phyloP scores from a whole-genome alignment of 1,284 basidiomycete genomes.

The Fomitiporia mediterranea region DNA sequence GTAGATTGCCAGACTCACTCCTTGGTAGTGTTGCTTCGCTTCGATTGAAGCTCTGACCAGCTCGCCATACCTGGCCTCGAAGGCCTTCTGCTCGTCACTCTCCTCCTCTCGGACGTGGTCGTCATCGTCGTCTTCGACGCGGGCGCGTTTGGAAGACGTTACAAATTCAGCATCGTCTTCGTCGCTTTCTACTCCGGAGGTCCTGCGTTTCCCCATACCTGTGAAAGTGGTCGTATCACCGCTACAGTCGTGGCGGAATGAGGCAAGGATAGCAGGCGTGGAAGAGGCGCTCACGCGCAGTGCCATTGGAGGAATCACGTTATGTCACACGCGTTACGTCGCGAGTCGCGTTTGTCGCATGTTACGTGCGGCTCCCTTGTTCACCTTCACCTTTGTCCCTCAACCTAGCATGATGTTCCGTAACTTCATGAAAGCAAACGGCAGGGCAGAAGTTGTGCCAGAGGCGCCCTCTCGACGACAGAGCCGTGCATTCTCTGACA shows the following conservation, averaged over 20 bases:
- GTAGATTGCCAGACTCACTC: slow-evolving; percentile 38
- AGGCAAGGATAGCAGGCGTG: not conserved
- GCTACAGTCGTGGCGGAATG: not conserved
- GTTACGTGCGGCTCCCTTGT: slow-evolving; percentile 3
- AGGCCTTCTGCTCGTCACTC: slow-evolving; percentile 50
- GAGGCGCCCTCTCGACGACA: slow-evolving; percentile 8
- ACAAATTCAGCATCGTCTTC: slow-evolving; percentile 10
- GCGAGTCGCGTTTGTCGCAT: slow-evolving; percentile 1
- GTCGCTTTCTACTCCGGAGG: not conserved
- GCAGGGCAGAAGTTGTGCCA: not conserved
- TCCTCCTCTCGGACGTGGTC: slow-evolving; percentile 34
- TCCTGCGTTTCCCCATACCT: slow-evolving; percentile 22
- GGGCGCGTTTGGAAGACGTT: slow-evolving; percentile 22
- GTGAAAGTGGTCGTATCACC: not conserved
- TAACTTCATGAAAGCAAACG: not conserved
- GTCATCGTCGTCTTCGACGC: slow-evolving; percentile 27
- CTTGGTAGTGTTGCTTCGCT: slow-evolving; percentile 47
- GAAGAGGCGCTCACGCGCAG: not conserved
- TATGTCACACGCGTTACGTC: slow-evolving; percentile 9
- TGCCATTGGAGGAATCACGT: not conserved
- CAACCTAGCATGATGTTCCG: slow-evolving; percentile 1
- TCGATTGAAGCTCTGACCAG: slow-evolving; percentile 51
- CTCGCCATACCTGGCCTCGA: slow-evolving; percentile 56
- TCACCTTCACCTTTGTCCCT: slow-evolving; percentile 8
- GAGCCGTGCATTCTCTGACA: slow-evolving; percentile 5